Evolutionary conservation across 441 rosid species (phyloP).

Genomic region (Theobroma grandiflorum): DNA sequence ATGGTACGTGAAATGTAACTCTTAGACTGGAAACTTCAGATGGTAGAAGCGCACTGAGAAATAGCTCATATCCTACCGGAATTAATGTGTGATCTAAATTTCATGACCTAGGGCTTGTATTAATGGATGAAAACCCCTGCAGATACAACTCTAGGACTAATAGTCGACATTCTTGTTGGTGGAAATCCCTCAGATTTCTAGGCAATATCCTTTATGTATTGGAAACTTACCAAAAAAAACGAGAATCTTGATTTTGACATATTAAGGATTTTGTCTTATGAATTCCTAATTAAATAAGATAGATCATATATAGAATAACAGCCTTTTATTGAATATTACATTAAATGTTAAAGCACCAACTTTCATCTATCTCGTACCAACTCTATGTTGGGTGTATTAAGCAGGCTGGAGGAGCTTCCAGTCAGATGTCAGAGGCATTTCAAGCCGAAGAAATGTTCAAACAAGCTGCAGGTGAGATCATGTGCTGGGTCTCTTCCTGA

Average conservation of each 20-base stretch:
- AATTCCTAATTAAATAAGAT: background rate
- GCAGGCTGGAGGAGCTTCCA: conserved; percentile 48
- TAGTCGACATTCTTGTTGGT: background rate
- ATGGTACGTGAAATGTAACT: too few species aligned
- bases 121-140: background rate
- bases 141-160: background rate
- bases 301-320: background rate
- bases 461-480: conserved; percentile 73
- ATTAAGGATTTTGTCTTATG: background rate
- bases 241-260: too few species aligned
- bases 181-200: background rate
- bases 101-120: too few species aligned
- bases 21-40: too few species aligned
- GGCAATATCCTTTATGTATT: background rate
- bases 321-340: background rate
- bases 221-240: too few species aligned
- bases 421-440: conserved; percentile 47
- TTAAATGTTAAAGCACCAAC: background rate
- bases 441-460: conserved; percentile 59
- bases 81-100: too few species aligned
- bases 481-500: conserved; percentile 52
- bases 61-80: too few species aligned
- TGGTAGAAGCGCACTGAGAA: too few species aligned
- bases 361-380: background rate
- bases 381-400: background rate